These are phyloP conservation scores for Saururus chinensis DNA, from an alignment of 164 flowering plant species.

Conservation along the genomic window DNA sequence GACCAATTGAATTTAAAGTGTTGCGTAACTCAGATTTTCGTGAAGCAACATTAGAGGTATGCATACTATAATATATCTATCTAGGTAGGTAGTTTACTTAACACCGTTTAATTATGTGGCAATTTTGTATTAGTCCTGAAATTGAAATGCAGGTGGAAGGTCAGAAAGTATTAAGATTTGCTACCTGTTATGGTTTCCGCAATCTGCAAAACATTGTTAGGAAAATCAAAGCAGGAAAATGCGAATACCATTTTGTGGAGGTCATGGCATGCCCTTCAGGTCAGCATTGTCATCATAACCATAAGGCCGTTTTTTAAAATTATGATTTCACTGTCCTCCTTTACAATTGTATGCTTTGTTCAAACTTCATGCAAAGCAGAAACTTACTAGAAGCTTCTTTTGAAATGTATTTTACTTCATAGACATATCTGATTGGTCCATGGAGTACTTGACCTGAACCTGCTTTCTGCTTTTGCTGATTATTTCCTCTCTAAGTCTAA, in stretches of 20 bases:
- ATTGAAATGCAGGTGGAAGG: slow-evolving; percentile 62
- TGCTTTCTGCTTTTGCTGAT: too few relatives aligned
- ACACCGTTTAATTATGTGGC: not conserved
- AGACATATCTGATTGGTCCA: not conserved
- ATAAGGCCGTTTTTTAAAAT: too few relatives aligned
- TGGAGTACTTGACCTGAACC: not conserved
- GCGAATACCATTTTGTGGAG: slow-evolving; percentile 89
- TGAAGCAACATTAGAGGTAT: slow-evolving; percentile 73
- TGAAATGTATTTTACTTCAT: not conserved
- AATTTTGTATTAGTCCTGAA: not conserved
- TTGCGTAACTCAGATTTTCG: slow-evolving; percentile 80
- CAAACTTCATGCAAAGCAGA: too few relatives aligned
- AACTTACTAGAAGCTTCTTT: not conserved
- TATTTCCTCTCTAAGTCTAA: not conserved
- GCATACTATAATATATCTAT: slow-evolving; percentile 9
- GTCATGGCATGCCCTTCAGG: slow-evolving; percentile 99
- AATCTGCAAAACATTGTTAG: slow-evolving; percentile 84
- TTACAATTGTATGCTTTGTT: not conserved
- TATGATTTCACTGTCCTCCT: not conserved
- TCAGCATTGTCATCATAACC: slow-evolving; percentile 5
- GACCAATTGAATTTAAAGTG: slow-evolving; percentile 57
- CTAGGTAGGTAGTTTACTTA: not conserved
- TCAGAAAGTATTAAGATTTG: slow-evolving; percentile 64
- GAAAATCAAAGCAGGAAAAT: slow-evolving; percentile 66
- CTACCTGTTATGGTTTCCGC: slow-evolving; percentile 94